These are phyloP conservation scores for Verticillium tricorpus DNA, from an alignment of 2,329 filamentous ascomycete species.

Conservation along the genomic window DNA sequence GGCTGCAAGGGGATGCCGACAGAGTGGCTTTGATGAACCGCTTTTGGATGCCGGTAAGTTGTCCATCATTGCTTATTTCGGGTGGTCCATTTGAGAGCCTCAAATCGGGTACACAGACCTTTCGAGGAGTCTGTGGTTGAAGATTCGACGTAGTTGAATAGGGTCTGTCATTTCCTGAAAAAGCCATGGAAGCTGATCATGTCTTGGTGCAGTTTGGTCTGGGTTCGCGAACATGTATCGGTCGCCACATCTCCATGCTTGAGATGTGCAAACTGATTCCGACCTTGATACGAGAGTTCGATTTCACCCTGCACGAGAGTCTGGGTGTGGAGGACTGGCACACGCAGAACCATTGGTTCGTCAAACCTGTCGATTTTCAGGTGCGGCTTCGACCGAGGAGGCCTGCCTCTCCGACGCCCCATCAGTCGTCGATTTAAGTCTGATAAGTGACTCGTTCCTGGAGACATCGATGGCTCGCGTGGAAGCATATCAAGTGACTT, in stretches of 20 bases:
- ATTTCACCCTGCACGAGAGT: constrained; percentile 21
- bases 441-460: no score
- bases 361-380: constrained; percentile 34
- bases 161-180: no score
- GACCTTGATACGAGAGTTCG: constrained; percentile 26
- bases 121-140: no score
- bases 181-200: background rate
- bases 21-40: constrained; percentile 22
- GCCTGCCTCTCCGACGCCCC: no score
- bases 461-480: no score
- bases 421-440: no score
- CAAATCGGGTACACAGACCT: no score
- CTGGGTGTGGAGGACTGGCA: constrained; percentile 19
- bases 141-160: no score
- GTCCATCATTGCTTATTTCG: no score
- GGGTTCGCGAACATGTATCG: constrained; percentile 37
- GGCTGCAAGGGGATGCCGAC: constrained; percentile 24
- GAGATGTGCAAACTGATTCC: constrained; percentile 40
- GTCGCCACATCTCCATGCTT: constrained; percentile 36
- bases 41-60: constrained; percentile 22
- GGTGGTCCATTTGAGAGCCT: background rate
- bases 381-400: constrained; percentile 15
- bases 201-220: constrained; percentile 29
- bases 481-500: no score
- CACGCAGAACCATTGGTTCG: constrained; percentile 35